These are phyloP conservation scores for Nakazawaea molendinolei DNA, from an alignment of 805 yeast species.

Conservation along the genomic window DNA sequence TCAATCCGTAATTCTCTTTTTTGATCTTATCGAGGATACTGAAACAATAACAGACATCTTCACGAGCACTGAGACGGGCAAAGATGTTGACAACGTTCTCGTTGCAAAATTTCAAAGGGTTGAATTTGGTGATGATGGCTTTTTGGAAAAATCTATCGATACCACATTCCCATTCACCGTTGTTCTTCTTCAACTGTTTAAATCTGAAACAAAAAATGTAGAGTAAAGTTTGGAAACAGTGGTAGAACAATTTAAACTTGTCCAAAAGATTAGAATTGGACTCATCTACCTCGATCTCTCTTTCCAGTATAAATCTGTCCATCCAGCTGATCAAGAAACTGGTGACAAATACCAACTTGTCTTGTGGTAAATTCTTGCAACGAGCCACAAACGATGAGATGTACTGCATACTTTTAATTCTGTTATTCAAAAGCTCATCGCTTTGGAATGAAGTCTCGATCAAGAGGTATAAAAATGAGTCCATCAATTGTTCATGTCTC, in stretches of 20 bases:
- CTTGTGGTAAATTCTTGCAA: slow-evolving; percentile 61
- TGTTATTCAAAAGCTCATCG: slow-evolving; percentile 60
- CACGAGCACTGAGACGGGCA: slow-evolving; percentile 86
- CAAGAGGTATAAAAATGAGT: slow-evolving; percentile 73
- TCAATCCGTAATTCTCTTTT: slow-evolving; percentile 49
- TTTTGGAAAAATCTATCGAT: slow-evolving; percentile 85
- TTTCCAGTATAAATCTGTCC: slow-evolving; percentile 69
- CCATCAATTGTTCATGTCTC: slow-evolving; percentile 74
- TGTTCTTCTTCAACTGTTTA: slow-evolving; percentile 40
- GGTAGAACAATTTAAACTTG: slow-evolving; percentile 80
- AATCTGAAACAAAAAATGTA: slow-evolving; percentile 91
- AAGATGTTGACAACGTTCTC: slow-evolving; percentile 90
- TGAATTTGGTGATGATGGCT: slow-evolving; percentile 79
- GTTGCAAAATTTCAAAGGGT: slow-evolving; percentile 89
- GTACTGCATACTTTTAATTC: slow-evolving; percentile 88
- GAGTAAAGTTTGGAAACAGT: slow-evolving; percentile 83
- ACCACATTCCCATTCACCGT: slow-evolving; percentile 63
- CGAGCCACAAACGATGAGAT: slow-evolving; percentile 86
- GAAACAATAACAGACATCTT: slow-evolving; percentile 88
- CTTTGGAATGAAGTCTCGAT: slow-evolving; percentile 78
- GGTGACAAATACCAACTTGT: slow-evolving; percentile 77
- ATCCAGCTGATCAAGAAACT: slow-evolving; percentile 81
- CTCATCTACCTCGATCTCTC: slow-evolving; percentile 82
- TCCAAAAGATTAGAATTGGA: slow-evolving; percentile 48
- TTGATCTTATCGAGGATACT: slow-evolving; percentile 89